Conservation (phyloP, 768 basidiomycete species). For the Mycena sanguinolenta region DNA sequence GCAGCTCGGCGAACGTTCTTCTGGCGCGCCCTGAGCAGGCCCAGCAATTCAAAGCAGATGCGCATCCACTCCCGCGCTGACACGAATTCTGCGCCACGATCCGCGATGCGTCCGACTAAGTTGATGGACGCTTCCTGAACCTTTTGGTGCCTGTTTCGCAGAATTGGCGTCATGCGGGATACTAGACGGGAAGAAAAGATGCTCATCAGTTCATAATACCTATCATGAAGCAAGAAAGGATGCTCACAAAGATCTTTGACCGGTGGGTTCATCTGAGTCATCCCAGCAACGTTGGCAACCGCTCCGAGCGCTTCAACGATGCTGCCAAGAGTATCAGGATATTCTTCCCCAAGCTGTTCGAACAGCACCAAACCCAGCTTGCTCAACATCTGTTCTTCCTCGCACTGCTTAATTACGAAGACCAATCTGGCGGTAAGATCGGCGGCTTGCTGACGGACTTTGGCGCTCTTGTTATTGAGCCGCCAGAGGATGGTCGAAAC, state of each 20-base stretch:
- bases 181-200: slow-evolving; percentile 56
- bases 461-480: slow-evolving; percentile 98
- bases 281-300: slow-evolving; percentile 98
- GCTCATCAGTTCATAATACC: slow-evolving; percentile 17
- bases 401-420: slow-evolving; percentile 97
- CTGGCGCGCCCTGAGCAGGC: slow-evolving; percentile 97
- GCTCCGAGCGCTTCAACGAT: slow-evolving; percentile 98
- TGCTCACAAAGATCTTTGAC: slow-evolving; percentile 97
- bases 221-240: slow-evolving; percentile 10
- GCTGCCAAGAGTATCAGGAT: slow-evolving; percentile 99
- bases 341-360: slow-evolving; percentile 99
- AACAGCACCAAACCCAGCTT: slow-evolving; percentile 97
- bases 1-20: slow-evolving; percentile 98
- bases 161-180: slow-evolving; percentile 98
- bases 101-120: slow-evolving; percentile 97
- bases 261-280: slow-evolving; percentile 99
- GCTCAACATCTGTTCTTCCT: slow-evolving; percentile 94
- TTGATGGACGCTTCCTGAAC: slow-evolving; percentile 99
- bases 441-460: slow-evolving; percentile 98
- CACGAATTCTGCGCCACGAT: slow-evolving; percentile 98
- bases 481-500: slow-evolving; percentile 99
- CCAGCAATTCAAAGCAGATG: slow-evolving; percentile 97
- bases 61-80: slow-evolving; percentile 99
- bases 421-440: slow-evolving; percentile 94
- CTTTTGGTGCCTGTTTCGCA: slow-evolving; percentile 98